phyloP scores from a whole-genome alignment of 768 basidiomycete genomes.

The Pleurotus tuber-regium region DNA sequence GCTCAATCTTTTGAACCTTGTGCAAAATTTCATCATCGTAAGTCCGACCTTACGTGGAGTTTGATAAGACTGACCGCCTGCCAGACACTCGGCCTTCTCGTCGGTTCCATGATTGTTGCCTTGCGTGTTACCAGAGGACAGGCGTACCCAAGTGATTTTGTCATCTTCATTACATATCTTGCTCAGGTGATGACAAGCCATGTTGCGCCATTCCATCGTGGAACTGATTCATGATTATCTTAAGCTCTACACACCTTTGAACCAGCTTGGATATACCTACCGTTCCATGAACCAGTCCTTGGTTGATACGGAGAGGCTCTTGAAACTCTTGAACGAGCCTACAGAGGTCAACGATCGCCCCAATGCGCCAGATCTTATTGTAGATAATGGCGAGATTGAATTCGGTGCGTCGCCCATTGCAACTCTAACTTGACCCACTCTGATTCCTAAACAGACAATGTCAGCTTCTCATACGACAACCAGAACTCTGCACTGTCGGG shows the following conservation, averaged over 20 bases:
- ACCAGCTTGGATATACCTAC: constrained; percentile 77
- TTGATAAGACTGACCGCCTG: constrained; percentile 3
- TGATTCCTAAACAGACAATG: constrained; percentile 55
- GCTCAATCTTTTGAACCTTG: constrained; percentile 70
- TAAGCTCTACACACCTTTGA: constrained; percentile 71
- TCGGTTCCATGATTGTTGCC: constrained; percentile 81
- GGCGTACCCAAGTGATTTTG: constrained; percentile 57
- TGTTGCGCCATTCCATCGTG: not conserved
- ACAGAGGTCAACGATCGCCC: constrained; percentile 83
- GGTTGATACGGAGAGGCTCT: constrained; percentile 81
- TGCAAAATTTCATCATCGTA: constrained; percentile 81
- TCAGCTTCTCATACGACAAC: constrained; percentile 81
- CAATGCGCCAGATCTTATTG: constrained; percentile 68
- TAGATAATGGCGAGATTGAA: constrained; percentile 77
- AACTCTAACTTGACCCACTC: not conserved
- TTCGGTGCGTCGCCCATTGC: constrained; percentile 56
- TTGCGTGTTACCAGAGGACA: constrained; percentile 56
- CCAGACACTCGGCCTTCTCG: constrained; percentile 74
- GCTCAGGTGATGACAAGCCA: constrained; percentile 62
- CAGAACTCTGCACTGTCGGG: constrained; percentile 67
- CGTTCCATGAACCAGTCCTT: constrained; percentile 72
- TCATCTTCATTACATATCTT: constrained; percentile 82
- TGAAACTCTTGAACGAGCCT: constrained; percentile 78
- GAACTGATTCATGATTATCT: not conserved
- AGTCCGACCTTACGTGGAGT: constrained; percentile 19